These are phyloP conservation scores for Pyrenophora seminiperda DNA, from an alignment of 2,329 filamentous ascomycete genomes.

Conservation along the genomic window DNA sequence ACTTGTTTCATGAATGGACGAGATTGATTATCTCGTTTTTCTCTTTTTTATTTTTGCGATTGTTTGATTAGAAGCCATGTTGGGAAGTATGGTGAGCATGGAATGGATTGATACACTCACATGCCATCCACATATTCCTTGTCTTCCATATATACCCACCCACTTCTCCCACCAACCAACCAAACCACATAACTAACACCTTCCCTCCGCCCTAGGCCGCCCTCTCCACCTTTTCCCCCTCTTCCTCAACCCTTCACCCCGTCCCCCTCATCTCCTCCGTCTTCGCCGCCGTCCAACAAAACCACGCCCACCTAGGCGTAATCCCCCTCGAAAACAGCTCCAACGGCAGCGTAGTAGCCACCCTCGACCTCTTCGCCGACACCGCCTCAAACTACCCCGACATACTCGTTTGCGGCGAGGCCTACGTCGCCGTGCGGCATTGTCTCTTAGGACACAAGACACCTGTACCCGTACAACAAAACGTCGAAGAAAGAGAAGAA, in stretches of 20 bases:
- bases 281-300: constrained; percentile 76
- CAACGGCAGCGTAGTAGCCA: constrained; percentile 89
- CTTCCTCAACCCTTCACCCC: constrained; percentile 44
- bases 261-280: constrained; percentile 66
- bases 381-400: constrained; percentile 66
- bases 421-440: constrained; percentile 87
- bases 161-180: too few relatives aligned
- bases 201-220: constrained; percentile 55
- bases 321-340: constrained; percentile 96
- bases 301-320: constrained; percentile 71
- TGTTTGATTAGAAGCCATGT: too few relatives aligned
- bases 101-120: too few relatives aligned
- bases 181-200: background rate
- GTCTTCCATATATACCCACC: too few relatives aligned
- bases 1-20: too few relatives aligned
- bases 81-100: too few relatives aligned
- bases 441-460: constrained; percentile 69
- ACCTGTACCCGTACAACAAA: background rate
- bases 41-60: background rate
- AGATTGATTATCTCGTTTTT: background rate
- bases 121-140: too few relatives aligned
- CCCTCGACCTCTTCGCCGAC: constrained; percentile 86
- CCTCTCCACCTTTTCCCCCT: constrained; percentile 55
- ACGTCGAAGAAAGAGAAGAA: background rate
- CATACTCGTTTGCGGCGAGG: constrained; percentile 79